A percentile compares a stretch with the other conserved stretches of the same genome.
phyloP scores from a whole-genome alignment of 148 eudicot species.

The Vaccinium vitisidaea region DNA sequence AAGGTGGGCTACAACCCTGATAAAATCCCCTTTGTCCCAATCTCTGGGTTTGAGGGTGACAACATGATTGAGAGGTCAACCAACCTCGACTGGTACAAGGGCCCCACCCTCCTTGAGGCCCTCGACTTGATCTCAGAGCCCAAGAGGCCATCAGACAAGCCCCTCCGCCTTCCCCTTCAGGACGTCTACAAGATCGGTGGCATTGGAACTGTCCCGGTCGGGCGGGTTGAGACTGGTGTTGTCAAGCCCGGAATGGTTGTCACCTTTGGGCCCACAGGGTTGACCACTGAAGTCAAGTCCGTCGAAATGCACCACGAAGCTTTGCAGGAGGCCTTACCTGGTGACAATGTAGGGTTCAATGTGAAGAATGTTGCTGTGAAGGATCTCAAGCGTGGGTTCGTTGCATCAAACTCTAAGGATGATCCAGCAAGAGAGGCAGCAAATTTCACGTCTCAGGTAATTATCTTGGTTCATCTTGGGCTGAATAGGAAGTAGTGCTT shows the following conservation, averaged over 20 bases:
- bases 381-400: constrained; percentile 21
- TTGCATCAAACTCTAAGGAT: constrained; percentile 18
- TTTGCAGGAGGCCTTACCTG: constrained; percentile 3
- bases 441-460: constrained; percentile 16
- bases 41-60: constrained; percentile 15
- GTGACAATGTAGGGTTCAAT: constrained; percentile 17
- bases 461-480: neutral
- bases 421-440: constrained; percentile 16
- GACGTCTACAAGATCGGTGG: constrained; percentile 19
- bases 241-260: constrained; percentile 11
- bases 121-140: constrained; percentile 8
- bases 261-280: constrained; percentile 17
- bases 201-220: constrained; percentile 15
- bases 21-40: constrained; percentile 14
- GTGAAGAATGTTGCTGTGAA: constrained; percentile 17
- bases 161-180: constrained; percentile 19
- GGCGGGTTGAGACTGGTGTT: constrained; percentile 15
- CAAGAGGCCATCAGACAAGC: constrained; percentile 19
- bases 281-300: constrained; percentile 16
- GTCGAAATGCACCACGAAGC: constrained; percentile 19
- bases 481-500: neutral
- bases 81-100: constrained; percentile 19
- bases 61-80: constrained; percentile 17
- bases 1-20: constrained; percentile 21
- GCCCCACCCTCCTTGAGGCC: constrained; percentile 18